These are phyloP conservation scores for Xerocomellus amylosporus DNA, from an alignment of 768 basidiomycete genomes.

Conservation along the genomic window DNA sequence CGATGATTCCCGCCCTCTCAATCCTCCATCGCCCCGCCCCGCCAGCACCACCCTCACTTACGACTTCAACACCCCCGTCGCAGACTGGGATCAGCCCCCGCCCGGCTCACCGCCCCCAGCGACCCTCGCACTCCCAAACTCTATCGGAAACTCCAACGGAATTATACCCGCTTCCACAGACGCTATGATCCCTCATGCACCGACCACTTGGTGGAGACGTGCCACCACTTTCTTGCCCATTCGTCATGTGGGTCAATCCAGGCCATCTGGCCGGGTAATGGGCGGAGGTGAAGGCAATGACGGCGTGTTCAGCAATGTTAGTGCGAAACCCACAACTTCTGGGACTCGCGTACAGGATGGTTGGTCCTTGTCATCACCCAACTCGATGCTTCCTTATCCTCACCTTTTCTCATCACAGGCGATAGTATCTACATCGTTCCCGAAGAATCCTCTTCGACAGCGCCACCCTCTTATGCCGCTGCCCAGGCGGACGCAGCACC, in stretches of 20 bases:
- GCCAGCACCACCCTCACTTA: constrained; percentile 46
- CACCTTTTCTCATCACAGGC: constrained; percentile 39
- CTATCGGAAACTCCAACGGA: constrained; percentile 75
- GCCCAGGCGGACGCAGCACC: constrained; percentile 96
- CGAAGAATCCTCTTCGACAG: constrained; percentile 78
- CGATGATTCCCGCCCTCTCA: constrained; percentile 51
- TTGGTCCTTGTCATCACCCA: constrained; percentile 2
- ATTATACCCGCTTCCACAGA: constrained; percentile 50
- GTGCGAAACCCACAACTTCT: constrained; percentile 68
- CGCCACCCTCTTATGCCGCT: constrained; percentile 87
- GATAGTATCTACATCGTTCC: constrained; percentile 75
- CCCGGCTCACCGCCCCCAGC: constrained; percentile 76
- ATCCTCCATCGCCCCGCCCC: constrained; percentile 37
- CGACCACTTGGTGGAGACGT: constrained; percentile 53
- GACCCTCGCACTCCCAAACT: constrained; percentile 65
- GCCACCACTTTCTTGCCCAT: constrained; percentile 54
- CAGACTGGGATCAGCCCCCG: constrained; percentile 78
- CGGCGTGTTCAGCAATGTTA: constrained; percentile 95
- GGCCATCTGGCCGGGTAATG: constrained; percentile 39
- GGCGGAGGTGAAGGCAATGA: constrained; percentile 76
- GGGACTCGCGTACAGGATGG: constrained; percentile 63
- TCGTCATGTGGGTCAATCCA: constrained; percentile 42
- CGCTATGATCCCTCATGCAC: constrained; percentile 21
- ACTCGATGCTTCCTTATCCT: background rate
- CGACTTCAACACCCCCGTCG: constrained; percentile 67